These are phyloP conservation scores for Caryocar brasiliense DNA, from an alignment of 441 rosid genomes.

Conservation along the genomic window DNA sequence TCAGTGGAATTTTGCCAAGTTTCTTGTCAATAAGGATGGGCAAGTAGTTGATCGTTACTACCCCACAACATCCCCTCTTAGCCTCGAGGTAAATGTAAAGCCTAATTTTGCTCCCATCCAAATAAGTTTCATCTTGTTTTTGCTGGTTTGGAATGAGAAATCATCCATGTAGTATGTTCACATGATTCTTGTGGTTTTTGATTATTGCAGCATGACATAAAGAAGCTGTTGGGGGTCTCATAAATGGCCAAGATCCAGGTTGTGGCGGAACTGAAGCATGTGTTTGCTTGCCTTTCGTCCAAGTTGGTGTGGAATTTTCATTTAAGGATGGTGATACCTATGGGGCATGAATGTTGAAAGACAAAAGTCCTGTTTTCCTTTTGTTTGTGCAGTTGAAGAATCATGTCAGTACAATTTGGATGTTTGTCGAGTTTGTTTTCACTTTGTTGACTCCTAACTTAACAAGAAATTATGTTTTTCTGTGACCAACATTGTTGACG, in stretches of 20 bases:
- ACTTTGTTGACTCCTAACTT: neutral
- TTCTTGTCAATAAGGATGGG: constrained; percentile 60
- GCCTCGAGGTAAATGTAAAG: constrained; percentile 58
- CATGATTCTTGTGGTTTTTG: neutral
- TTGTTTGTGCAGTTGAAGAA: neutral
- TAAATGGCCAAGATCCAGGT: constrained; percentile 3
- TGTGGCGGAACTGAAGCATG: neutral
- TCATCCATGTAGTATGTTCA: neutral
- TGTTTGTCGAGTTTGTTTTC: neutral
- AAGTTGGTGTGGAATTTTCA: neutral
- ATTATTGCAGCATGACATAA: constrained; percentile 36
- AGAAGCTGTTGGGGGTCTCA: constrained; percentile 37
- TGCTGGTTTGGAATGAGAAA: neutral
- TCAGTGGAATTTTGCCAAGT: constrained; percentile 92
- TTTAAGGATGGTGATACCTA: neutral
- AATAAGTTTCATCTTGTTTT: neutral
- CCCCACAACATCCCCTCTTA: constrained; percentile 74
- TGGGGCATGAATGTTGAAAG: neutral
- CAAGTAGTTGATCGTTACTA: constrained; percentile 65
- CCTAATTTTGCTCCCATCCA: neutral
- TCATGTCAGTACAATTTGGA: neutral
- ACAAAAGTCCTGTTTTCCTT: neutral
- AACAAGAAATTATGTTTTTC: neutral
- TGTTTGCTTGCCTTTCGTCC: neutral
- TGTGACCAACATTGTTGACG: neutral